phyloP scores from a whole-genome alignment of 1,284 basidiomycete species.

The Pisolithus thermaeus region DNA sequence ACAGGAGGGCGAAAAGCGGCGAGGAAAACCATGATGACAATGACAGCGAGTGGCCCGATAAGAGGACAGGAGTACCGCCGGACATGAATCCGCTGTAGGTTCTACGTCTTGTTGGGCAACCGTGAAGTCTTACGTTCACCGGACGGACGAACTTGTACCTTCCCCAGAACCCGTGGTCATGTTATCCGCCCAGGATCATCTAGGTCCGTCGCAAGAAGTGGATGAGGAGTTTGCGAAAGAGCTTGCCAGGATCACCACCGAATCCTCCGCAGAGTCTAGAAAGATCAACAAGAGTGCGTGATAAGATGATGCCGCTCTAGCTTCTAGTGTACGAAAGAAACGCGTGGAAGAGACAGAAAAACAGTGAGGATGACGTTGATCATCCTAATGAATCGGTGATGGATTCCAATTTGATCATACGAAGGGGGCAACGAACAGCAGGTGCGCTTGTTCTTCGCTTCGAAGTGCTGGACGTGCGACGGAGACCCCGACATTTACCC shows the following conservation, averaged over 20 bases:
- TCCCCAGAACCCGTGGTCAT: slow-evolving; percentile 76
- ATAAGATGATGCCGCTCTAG: slow-evolving; percentile 78
- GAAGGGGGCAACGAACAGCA: slow-evolving; percentile 92
- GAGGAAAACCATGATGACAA: slow-evolving; percentile 70
- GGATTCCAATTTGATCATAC: slow-evolving; percentile 92
- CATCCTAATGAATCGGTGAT: slow-evolving; percentile 51
- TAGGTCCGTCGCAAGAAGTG: slow-evolving; percentile 80
- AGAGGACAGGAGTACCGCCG: slow-evolving; percentile 34
- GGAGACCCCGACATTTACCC: slow-evolving; percentile 78
- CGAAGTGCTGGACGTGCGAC: slow-evolving; percentile 8
- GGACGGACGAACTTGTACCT: slow-evolving; percentile 62
- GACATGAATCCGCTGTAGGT: slow-evolving; percentile 51
- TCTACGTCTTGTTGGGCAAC: neutral
- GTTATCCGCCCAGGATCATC: slow-evolving; percentile 57
- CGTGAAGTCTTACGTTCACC: slow-evolving; percentile 5
- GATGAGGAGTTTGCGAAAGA: slow-evolving; percentile 94
- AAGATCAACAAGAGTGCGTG: slow-evolving; percentile 82
- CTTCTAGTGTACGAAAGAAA: slow-evolving; percentile 57
- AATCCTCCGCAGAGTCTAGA: slow-evolving; percentile 75
- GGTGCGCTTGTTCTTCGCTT: slow-evolving; percentile 38
- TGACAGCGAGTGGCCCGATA: slow-evolving; percentile 51
- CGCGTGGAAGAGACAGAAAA: slow-evolving; percentile 50
- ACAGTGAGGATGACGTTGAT: slow-evolving; percentile 35
- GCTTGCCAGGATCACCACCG: slow-evolving; percentile 90
- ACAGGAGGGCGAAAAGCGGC: slow-evolving; percentile 58